Evolutionary conservation across 345 rosid genomes (phyloP), one percentile per base, ranked within the genome.

Genomic region (Lepidium sativum): DNA sequence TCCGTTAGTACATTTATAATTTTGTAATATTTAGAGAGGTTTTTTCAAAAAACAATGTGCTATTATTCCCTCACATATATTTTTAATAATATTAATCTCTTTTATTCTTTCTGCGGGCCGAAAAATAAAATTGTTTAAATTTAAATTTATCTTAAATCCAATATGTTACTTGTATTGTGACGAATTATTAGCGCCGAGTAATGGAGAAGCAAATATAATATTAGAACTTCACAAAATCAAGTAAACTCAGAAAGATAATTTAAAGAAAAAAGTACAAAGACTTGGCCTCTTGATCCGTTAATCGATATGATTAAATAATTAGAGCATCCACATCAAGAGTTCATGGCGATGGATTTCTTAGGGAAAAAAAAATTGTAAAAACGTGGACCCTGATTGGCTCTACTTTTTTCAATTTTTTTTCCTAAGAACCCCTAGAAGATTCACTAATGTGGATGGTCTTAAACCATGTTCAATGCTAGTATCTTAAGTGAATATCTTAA

Each of bases 181-280:
- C 67, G 67, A 69, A 60, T 51, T 20, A 60, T 41, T 35, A 18
- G 44, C 59, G 43, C 23, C 65, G 44, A 71, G 69, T 47, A 54
- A 71, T 63, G 59, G 63, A 71, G 58, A 71, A 47, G 11, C 52
- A 32, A 25, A 21, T 69, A 69, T 60, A 14, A 69, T 60, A 69
- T 51, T 21, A 69, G 67, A 69, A 60, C 60, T 60, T 69, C 67
- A 60, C 67, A 69, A 60, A 51, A 44, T 69, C 31, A 60, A 60
- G 75, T 61, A 54, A 70, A 70, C 63, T 70, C 63, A 33, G 1
- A 44, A 59, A 69, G 69, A 70, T 70, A 70, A 70, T 62, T 32
- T 70, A 54, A 70, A 68, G 59, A 48, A 60, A 62, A 53, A 44
- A 45, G 62, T 70, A 53, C 64, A 62, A 55, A 57, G 63, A 70